Evolutionary conservation across 768 basidiomycete genomes (phyloP).

Genomic region (Leccinum fibrillosum): DNA sequence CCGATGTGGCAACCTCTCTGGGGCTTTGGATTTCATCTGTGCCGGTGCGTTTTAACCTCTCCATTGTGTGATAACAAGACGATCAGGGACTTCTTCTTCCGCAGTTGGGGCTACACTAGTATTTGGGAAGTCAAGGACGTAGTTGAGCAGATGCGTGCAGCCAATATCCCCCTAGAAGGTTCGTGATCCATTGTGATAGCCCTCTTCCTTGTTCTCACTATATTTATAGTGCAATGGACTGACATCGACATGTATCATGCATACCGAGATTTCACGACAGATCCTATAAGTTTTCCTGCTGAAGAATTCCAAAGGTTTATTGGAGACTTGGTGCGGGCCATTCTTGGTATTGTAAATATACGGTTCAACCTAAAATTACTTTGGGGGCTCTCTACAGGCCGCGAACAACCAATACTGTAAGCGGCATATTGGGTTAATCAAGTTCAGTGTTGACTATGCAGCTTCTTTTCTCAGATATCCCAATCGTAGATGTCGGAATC

Average conservation of each 20-base stretch:
- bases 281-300: slow-evolving; percentile 58
- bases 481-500: slow-evolving; percentile 65
- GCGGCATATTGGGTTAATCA: not conserved
- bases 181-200: not conserved
- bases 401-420: slow-evolving; percentile 25
- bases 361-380: not conserved
- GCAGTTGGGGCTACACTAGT: slow-evolving; percentile 43
- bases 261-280: slow-evolving; percentile 64
- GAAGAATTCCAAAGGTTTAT: slow-evolving; percentile 53
- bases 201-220: not conserved
- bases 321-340: slow-evolving; percentile 45
- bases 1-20: slow-evolving; percentile 70
- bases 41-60: slow-evolving; percentile 38
- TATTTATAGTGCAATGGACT: slow-evolving; percentile 61
- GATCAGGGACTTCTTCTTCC: not conserved
- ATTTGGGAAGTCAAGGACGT: slow-evolving; percentile 52
- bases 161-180: slow-evolving; percentile 73
- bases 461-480: slow-evolving; percentile 45
- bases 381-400: slow-evolving; percentile 1
- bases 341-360: not conserved
- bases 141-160: slow-evolving; percentile 56
- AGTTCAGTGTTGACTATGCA: not conserved
- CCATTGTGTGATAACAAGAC: not conserved
- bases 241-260: slow-evolving; percentile 73
- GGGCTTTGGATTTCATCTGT: slow-evolving; percentile 76